These are phyloP conservation scores for Talaromyces sp. DNA, from an alignment of 2,329 filamentous ascomycete species.

Conservation along the genomic window DNA sequence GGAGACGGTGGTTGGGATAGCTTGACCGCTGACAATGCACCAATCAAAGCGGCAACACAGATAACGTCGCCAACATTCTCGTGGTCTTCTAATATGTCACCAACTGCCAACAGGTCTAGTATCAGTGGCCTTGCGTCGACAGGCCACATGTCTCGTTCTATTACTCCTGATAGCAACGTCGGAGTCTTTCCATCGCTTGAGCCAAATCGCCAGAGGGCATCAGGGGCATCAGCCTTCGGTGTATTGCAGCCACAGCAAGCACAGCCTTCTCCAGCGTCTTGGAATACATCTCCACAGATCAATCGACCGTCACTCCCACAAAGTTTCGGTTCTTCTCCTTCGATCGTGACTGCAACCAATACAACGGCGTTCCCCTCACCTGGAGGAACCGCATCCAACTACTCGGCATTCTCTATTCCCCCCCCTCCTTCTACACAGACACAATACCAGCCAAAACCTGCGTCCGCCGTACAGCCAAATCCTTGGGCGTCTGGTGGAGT, in stretches of 20 bases:
- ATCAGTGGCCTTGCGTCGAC: slow-evolving; percentile 19
- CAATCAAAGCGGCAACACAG: slow-evolving; percentile 26
- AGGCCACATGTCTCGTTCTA: slow-evolving; percentile 40
- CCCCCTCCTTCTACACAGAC: slow-evolving; percentile 34
- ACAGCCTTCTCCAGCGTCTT: slow-evolving; percentile 19
- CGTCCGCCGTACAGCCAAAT: slow-evolving; percentile 18
- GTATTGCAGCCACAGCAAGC: slow-evolving; percentile 29
- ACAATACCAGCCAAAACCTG: slow-evolving; percentile 18
- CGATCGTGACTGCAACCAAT: not conserved
- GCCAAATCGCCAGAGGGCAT: slow-evolving; percentile 37
- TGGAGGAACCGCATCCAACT: slow-evolving; percentile 25
- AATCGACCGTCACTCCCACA: slow-evolving; percentile 6
- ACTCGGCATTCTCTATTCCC: slow-evolving; percentile 41
- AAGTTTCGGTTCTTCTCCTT: slow-evolving; percentile 8
- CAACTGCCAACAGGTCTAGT: slow-evolving; percentile 22
- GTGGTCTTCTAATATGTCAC: slow-evolving; percentile 39
- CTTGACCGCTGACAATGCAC: slow-evolving; percentile 30
- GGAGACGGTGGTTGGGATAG: slow-evolving; percentile 32
- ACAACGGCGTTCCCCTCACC: slow-evolving; percentile 9
- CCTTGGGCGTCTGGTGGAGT: slow-evolving; percentile 23
- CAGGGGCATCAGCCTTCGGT: slow-evolving; percentile 21
- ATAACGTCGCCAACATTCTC: slow-evolving; percentile 39
- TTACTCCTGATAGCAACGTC: slow-evolving; percentile 52
- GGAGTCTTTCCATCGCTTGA: slow-evolving; percentile 48
- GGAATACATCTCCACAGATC: slow-evolving; percentile 24